These are phyloP conservation scores for Nidula microcarpa DNA, from an alignment of 768 basidiomycete species.

Conservation along the genomic window DNA sequence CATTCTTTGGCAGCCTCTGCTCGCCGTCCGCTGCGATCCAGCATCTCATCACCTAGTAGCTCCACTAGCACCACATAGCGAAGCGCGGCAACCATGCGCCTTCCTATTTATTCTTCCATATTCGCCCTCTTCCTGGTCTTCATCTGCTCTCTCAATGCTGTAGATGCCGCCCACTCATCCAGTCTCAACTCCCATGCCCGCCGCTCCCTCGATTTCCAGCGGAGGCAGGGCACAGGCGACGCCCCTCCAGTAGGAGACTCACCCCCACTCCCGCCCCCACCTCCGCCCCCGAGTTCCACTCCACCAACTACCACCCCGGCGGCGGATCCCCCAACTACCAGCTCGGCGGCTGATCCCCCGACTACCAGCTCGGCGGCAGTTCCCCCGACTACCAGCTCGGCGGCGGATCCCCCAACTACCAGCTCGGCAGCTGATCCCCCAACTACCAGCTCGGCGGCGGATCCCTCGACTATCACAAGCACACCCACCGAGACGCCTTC, in stretches of 20 bases:
- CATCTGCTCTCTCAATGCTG: slow-evolving; percentile 19
- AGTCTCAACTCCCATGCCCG: slow-evolving; percentile 24
- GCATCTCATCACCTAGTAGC: slow-evolving; percentile 23
- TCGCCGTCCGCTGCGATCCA: slow-evolving; percentile 18
- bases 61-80: neutral
- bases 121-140: slow-evolving; percentile 12
- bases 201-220: slow-evolving; percentile 9
- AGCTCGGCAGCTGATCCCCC: slow-evolving; percentile 2
- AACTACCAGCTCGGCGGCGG: slow-evolving; percentile 1
- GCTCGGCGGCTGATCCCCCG: slow-evolving; percentile 1
- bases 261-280: no score
- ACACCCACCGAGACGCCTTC: neutral
- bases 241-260: no score
- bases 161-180: slow-evolving; percentile 38
- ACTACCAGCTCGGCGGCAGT: slow-evolving; percentile 1
- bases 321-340: no score
- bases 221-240: no score
- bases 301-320: no score
- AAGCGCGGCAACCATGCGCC: no score
- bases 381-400: slow-evolving; percentile 1
- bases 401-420: slow-evolving; percentile 1
- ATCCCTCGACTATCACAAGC: neutral
- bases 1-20: slow-evolving; percentile 25
- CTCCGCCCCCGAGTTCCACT: no score
- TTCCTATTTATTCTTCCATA: slow-evolving; percentile 5